A percentile compares a stretch with the other conserved stretches of the same genome.
phyloP scores from a whole-genome alignment of 176 grass and related monocot species.

The Avena eriantha region DNA sequence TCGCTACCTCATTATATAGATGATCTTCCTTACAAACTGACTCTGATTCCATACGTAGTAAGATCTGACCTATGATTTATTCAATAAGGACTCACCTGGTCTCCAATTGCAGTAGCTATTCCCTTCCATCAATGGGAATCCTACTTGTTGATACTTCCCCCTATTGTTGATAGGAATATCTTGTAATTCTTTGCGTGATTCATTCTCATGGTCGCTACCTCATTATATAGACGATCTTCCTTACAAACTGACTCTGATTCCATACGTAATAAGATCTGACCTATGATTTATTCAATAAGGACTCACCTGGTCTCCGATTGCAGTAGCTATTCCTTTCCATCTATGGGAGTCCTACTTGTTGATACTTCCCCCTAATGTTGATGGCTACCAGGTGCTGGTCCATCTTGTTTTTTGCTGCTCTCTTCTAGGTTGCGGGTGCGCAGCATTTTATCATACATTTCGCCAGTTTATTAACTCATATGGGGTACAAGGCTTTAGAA shows the following conservation, averaged over 20 bases:
- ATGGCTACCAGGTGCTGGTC: background rate
- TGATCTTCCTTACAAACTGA: background rate
- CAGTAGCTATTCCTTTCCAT: background rate
- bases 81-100: background rate
- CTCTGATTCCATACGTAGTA: background rate
- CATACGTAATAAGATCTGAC: background rate
- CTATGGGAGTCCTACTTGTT: slow-evolving; percentile 13
- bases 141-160: background rate
- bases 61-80: background rate
- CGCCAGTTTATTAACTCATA: background rate
- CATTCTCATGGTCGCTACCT: background rate
- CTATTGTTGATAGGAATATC: background rate
- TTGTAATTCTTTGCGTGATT: slow-evolving; percentile 9
- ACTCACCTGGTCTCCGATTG: background rate
- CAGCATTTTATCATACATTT: background rate
- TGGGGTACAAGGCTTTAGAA: slow-evolving; percentile 2
- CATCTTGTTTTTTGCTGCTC: background rate
- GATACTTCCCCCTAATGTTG: background rate
- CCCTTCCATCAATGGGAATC: slow-evolving; percentile 13
- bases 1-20: background rate
- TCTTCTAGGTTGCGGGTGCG: background rate
- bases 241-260: slow-evolving; percentile 5
- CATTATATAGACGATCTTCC: slow-evolving; percentile 16
- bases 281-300: background rate
- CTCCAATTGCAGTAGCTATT: background rate